phyloP scores from a whole-genome alignment of 768 basidiomycete genomes.

The Mycena rebaudengoi region DNA sequence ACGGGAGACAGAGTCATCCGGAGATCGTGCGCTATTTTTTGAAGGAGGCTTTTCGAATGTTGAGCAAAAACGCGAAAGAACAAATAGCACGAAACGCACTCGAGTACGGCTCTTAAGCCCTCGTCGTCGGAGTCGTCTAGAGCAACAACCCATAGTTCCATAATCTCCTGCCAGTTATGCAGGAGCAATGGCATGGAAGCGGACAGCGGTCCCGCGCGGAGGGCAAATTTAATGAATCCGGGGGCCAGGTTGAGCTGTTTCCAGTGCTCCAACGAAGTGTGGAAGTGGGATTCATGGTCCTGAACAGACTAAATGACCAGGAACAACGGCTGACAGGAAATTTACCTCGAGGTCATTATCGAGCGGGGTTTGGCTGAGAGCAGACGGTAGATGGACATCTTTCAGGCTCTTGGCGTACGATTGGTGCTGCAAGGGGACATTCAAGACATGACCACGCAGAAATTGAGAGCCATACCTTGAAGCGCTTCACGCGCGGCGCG shows the following conservation, averaged over 20 bases:
- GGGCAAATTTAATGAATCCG: conserved; percentile 75
- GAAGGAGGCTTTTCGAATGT: conserved; percentile 70
- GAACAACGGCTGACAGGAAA: conserved; percentile 19
- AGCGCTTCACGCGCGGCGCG: conserved; percentile 54
- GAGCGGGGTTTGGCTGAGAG: conserved; percentile 61
- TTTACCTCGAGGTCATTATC: conserved; percentile 68
- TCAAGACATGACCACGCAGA: neutral
- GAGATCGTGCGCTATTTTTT: conserved; percentile 82
- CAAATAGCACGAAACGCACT: conserved; percentile 57
- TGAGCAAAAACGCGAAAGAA: too few species aligned
- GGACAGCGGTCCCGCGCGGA: conserved; percentile 65
- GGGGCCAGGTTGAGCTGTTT: conserved; percentile 82
- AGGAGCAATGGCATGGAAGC: conserved; percentile 83
- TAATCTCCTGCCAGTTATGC: conserved; percentile 79
- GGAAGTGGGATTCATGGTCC: conserved; percentile 85
- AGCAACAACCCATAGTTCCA: conserved; percentile 69
- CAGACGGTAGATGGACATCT: conserved; percentile 76
- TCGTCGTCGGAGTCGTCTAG: conserved; percentile 73
- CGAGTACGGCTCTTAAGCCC: conserved; percentile 74
- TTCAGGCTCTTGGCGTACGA: conserved; percentile 75
- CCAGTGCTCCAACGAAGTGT: conserved; percentile 77
- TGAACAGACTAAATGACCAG: conserved; percentile 42
- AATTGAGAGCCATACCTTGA: conserved; percentile 48
- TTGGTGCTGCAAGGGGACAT: conserved; percentile 60
- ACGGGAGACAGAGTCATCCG: conserved; percentile 77